Evolutionary conservation across 1,139 yeast species (phyloP).

Genomic region (Kodamaea suecica): DNA sequence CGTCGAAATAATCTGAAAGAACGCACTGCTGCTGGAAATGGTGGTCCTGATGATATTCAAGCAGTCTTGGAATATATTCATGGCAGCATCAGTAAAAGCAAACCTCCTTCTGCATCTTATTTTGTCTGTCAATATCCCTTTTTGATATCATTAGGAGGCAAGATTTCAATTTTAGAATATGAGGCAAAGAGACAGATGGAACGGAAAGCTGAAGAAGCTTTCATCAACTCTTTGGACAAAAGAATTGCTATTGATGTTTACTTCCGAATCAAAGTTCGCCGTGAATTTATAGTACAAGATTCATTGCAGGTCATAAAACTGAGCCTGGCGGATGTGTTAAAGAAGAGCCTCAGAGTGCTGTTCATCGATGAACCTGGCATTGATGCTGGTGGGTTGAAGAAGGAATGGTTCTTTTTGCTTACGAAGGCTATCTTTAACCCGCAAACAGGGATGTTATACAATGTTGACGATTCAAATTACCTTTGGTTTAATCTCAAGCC

Average conservation of each 20-base stretch:
- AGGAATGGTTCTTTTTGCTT: slow-evolving; percentile 85
- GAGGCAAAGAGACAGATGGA: slow-evolving; percentile 86
- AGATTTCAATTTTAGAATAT: slow-evolving; percentile 74
- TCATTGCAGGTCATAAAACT: slow-evolving; percentile 64
- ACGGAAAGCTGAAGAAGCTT: slow-evolving; percentile 85
- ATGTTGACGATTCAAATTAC: slow-evolving; percentile 64
- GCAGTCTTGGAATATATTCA: slow-evolving; percentile 47
- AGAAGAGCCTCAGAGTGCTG: slow-evolving; percentile 73
- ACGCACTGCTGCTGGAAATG: too few relatives aligned
- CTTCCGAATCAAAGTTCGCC: slow-evolving; percentile 63
- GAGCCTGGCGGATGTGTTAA: slow-evolving; percentile 55
- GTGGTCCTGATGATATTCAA: slow-evolving; percentile 33
- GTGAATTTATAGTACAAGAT: slow-evolving; percentile 68
- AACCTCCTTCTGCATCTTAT: slow-evolving; percentile 25
- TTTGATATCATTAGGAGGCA: slow-evolving; percentile 74
- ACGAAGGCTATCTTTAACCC: slow-evolving; percentile 70
- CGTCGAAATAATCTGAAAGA: slow-evolving; percentile 12
- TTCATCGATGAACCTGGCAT: slow-evolving; percentile 87
- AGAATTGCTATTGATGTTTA: slow-evolving; percentile 62
- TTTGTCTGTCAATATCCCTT: slow-evolving; percentile 84
- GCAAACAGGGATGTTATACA: slow-evolving; percentile 56
- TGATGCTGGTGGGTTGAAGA: slow-evolving; percentile 91
- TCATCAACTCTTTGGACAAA: slow-evolving; percentile 67
- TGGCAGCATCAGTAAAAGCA: slow-evolving; percentile 24
- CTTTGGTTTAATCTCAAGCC: slow-evolving; percentile 70